These are phyloP conservation scores for Lodderomyces parapsilosis DNA, from an alignment of 1,139 yeast genomes.

Conservation along the genomic window DNA sequence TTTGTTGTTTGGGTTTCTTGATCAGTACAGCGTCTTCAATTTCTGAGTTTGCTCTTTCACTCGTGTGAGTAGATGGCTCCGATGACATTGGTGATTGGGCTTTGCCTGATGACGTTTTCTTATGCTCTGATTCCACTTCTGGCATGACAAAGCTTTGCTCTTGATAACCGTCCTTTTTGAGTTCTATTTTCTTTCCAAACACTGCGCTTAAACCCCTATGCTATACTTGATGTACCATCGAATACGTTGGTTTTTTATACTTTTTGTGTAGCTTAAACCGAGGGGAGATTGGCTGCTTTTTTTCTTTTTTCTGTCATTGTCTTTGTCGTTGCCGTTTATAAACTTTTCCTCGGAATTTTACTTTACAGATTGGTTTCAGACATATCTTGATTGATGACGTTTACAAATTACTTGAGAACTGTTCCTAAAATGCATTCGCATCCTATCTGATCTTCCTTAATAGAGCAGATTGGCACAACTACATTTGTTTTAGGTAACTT, in stretches of 20 bases:
- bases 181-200: not conserved
- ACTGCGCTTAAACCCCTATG: not conserved
- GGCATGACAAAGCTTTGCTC: not conserved
- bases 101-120: not conserved
- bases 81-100: not conserved
- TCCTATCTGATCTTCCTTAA: not conserved
- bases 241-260: not conserved
- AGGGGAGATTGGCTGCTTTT: not conserved
- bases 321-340: not conserved
- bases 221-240: not conserved
- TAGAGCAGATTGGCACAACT: not conserved
- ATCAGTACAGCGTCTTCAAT: not conserved
- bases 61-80: not conserved
- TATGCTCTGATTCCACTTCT: not conserved
- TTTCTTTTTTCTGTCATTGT: not conserved
- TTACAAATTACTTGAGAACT: not conserved
- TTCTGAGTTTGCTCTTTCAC: not conserved
- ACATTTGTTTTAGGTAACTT: not conserved
- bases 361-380: not conserved
- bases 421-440: no score
- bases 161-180: no score
- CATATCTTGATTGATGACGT: no score
- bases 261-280: not conserved
- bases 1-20: conserved; percentile 9
- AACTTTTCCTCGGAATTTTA: not conserved